phyloP scores from a whole-genome alignment of 2,329 filamentous ascomycete species.

The Cercospora sojina region DNA sequence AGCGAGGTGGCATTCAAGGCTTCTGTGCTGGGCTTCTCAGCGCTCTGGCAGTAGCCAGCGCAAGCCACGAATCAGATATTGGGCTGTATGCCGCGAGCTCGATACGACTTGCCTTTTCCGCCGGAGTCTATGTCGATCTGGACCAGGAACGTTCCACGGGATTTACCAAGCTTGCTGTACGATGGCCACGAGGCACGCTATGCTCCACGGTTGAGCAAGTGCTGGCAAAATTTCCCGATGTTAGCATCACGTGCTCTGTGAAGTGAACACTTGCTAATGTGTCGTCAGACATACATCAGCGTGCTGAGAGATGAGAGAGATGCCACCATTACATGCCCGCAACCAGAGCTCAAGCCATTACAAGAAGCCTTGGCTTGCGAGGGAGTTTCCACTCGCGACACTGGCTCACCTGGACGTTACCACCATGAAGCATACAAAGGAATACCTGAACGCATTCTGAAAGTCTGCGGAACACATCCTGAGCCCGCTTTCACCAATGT shows the following conservation, averaged over 20 bases:
- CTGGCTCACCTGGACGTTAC: slow-evolving; percentile 9
- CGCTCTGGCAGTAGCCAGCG: slow-evolving; percentile 36
- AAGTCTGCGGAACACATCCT: background rate
- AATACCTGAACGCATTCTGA: background rate
- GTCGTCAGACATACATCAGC: slow-evolving; percentile 1
- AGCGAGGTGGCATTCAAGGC: slow-evolving; percentile 16
- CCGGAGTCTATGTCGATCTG: slow-evolving; percentile 69
- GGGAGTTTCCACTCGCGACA: background rate
- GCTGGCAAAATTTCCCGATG: background rate
- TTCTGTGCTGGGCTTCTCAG: slow-evolving; percentile 18
- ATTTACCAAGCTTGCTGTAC: slow-evolving; percentile 5
- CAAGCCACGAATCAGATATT: slow-evolving; percentile 63
- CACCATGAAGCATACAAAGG: background rate
- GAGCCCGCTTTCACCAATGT: background rate
- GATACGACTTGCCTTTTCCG: slow-evolving; percentile 69
- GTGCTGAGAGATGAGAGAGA: slow-evolving; percentile 7
- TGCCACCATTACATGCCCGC: slow-evolving; percentile 5
- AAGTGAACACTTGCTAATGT: background rate
- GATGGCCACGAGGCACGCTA: background rate
- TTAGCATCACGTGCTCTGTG: background rate
- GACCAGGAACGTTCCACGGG: slow-evolving; percentile 1
- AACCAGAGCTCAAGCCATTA: background rate
- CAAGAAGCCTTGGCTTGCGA: background rate
- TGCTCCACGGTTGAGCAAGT: slow-evolving; percentile 1
- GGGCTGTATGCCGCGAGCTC: slow-evolving; percentile 52